Percentiles rank a stretch among this genome's conserved stretches.
phyloP scores from a whole-genome alignment of 1,284 basidiomycete genomes.

The Lentinus polychrous region DNA sequence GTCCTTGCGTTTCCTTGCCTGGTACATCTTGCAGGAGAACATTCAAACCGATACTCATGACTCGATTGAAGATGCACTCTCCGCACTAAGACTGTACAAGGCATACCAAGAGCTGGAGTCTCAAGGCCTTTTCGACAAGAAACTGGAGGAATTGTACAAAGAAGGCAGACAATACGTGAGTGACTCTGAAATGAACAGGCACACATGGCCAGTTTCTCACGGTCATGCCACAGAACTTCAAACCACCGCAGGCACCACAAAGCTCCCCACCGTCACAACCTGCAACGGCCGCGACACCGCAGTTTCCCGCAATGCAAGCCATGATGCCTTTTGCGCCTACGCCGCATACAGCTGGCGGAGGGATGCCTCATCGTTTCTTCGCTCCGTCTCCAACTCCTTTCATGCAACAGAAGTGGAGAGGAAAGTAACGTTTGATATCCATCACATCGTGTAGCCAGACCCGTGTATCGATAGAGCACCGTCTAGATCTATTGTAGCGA shows the following conservation, averaged over 20 bases:
- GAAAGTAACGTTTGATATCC: too few relatives aligned
- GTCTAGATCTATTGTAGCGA: too few relatives aligned
- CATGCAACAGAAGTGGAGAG: not conserved
- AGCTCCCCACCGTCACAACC: slow-evolving; percentile 1
- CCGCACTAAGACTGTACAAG: slow-evolving; percentile 84
- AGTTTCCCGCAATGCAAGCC: not conserved
- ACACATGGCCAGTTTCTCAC: slow-evolving; percentile 2
- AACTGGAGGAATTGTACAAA: slow-evolving; percentile 78
- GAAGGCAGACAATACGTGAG: slow-evolving; percentile 67
- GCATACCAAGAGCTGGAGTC: slow-evolving; percentile 76
- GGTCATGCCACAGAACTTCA: slow-evolving; percentile 43
- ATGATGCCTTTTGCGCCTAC: not conserved
- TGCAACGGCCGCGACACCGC: not conserved
- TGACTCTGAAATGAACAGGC: slow-evolving; percentile 10
- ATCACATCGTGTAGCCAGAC: too few relatives aligned
- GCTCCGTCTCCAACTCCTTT: not conserved
- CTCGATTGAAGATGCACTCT: slow-evolving; percentile 92
- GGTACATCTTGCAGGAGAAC: slow-evolving; percentile 85
- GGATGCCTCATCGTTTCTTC: not conserved
- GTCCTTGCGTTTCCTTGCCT: slow-evolving; percentile 90
- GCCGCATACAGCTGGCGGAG: not conserved
- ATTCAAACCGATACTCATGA: slow-evolving; percentile 95
- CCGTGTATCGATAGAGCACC: too few relatives aligned
- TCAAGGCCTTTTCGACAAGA: slow-evolving; percentile 77
- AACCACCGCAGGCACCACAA: slow-evolving; percentile 29